A percentile compares a stretch with the other conserved stretches of the same genome.
Evolutionary conservation across 2,329 filamentous ascomycete genomes (phyloP).

Genomic region (Fusarium secorum): DNA sequence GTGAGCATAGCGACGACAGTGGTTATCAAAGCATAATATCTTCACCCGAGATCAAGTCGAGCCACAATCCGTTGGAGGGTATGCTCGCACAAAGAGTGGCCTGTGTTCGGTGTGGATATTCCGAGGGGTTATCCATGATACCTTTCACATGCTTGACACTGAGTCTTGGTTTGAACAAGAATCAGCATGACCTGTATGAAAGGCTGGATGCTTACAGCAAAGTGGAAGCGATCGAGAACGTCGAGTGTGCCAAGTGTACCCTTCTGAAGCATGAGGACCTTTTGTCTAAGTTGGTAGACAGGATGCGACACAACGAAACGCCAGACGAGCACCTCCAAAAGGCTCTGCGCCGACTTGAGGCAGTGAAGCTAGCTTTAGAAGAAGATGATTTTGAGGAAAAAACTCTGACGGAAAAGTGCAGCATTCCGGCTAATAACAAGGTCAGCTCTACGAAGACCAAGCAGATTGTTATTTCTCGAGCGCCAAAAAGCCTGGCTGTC

Average conservation of each 20-base stretch:
- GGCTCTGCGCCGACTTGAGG: constrained; percentile 64
- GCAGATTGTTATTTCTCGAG: constrained; percentile 83
- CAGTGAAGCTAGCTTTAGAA: constrained; percentile 75
- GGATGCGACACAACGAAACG: constrained; percentile 45
- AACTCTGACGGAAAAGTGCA: constrained; percentile 69
- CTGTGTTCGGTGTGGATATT: constrained; percentile 84
- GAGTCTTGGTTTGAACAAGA: constrained; percentile 71
- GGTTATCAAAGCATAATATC: constrained; percentile 60
- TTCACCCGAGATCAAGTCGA: constrained; percentile 48
- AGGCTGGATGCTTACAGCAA: constrained; percentile 85
- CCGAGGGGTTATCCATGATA: constrained; percentile 87
- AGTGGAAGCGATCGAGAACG: constrained; percentile 85
- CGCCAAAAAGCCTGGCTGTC: constrained; percentile 81
- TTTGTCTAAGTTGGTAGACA: constrained; percentile 57
- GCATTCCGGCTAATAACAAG: constrained; percentile 71
- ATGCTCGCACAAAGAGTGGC: constrained; percentile 87
- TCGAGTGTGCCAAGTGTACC: constrained; percentile 92
- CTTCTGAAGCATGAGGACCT: constrained; percentile 66
- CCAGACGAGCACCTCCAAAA: constrained; percentile 61
- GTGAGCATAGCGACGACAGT: constrained; percentile 64
- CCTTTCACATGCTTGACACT: constrained; percentile 95
- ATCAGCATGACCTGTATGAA: constrained; percentile 75
- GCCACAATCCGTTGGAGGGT: constrained; percentile 85
- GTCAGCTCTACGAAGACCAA: constrained; percentile 85
- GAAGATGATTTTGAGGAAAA: constrained; percentile 81